Evolutionary conservation across 495 filamentous ascomycete genomes (phyloP), one percentile per base, ranked within the genome.

Genomic region (Zalerion maritima): DNA sequence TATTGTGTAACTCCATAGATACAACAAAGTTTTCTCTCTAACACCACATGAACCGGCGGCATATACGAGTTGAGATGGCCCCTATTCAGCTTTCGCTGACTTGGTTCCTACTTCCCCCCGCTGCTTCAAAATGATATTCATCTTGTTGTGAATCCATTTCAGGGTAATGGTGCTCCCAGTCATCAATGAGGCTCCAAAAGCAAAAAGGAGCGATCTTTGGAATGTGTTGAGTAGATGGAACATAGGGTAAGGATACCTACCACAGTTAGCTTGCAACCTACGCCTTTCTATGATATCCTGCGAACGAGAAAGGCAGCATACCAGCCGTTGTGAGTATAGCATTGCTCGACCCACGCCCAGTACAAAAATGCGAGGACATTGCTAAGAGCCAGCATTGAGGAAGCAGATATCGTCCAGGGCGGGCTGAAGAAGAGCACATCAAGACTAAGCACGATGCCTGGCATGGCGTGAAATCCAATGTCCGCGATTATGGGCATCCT

Each of bases 301-400:
- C n/a, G n/a, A n/a, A n/a, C n/a, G n/a, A n/a, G 1, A 6, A 25
- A 13, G 21, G 13, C 19, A 4, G 48, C 68, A 45, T 47, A 77
- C 71, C 71, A 85, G 45, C 81, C 79, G 40, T 92, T 92, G 29
- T 67, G 54, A 11, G 54, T 40, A 41, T 73, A 82, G 56, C 82
- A 91, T 14, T 64, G 64, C 47, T 94, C 82, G 5, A 92, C 68
- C 85, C 85, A 92, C 33, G 75, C 67, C 81, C 81, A 94, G 51
- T 94, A 94, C 9, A 58, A 52, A 31, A 83, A 69, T 2, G 81
- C 81, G 34, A 91, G 56, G 11, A 44, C 40, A 18, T 61, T 59
- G 31, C 75, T 82, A 23, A 84, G 37, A 0, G 60, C 59, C 24
- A 85, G 55, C 0, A 76, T 67, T 3, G 71, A 66, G 1, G 75